Evolutionary conservation across 805 yeast genomes (phyloP).

Genomic region (Komagataella phaffii): DNA sequence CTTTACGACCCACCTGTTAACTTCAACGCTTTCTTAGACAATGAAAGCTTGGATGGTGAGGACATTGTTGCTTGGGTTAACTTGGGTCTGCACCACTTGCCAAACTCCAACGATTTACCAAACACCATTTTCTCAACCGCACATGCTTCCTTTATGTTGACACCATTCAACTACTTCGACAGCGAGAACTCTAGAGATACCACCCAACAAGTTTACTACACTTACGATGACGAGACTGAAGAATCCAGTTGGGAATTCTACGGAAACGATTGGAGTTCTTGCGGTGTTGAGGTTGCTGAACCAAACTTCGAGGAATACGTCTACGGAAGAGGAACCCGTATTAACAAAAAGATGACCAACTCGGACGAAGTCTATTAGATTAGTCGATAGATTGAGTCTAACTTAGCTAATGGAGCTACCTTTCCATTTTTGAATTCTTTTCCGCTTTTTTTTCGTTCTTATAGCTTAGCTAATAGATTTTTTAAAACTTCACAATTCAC

Average conservation of each 20-base stretch:
- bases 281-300: slow-evolving; percentile 7
- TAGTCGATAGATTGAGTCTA: background rate
- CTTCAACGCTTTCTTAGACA: slow-evolving; percentile 11
- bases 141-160: slow-evolving; percentile 10
- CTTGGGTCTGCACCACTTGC: slow-evolving; percentile 15
- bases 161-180: slow-evolving; percentile 17
- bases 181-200: slow-evolving; percentile 12
- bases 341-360: slow-evolving; percentile 12
- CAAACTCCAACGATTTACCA: slow-evolving; percentile 17
- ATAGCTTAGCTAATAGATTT: background rate
- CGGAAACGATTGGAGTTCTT: slow-evolving; percentile 8
- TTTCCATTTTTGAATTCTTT: background rate
- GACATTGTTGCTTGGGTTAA: slow-evolving; percentile 16
- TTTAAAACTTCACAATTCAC: background rate
- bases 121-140: slow-evolving; percentile 15
- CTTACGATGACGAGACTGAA: slow-evolving; percentile 7
- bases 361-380: background rate
- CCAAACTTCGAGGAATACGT: slow-evolving; percentile 7
- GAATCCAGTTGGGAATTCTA: slow-evolving; percentile 11
- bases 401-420: background rate
- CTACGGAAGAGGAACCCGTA: slow-evolving; percentile 9
- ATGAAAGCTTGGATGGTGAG: slow-evolving; percentile 13
- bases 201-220: slow-evolving; percentile 11
- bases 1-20: slow-evolving; percentile 13
- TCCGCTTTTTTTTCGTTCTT: background rate